Evolutionary conservation across 352 stramenopile genomes (phyloP).

Genomic region (Phytophthora europaea): DNA sequence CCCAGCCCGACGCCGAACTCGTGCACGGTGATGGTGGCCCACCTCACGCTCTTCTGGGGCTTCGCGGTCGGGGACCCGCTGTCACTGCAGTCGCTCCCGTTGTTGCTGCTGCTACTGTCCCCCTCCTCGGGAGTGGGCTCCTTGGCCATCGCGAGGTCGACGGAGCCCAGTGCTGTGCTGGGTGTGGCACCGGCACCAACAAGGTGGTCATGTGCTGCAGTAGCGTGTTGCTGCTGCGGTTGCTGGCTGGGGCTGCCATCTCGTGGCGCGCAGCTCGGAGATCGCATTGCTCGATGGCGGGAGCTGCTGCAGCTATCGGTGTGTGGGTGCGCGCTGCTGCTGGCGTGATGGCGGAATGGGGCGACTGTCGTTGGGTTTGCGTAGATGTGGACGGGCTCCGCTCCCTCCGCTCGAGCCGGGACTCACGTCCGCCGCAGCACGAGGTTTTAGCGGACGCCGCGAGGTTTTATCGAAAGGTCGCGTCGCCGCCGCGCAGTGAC

Average conservation of each 20-base stretch:
- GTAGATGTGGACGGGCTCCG: constrained; percentile 41
- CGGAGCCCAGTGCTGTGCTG: background rate
- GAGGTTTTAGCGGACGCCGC: constrained; percentile 28
- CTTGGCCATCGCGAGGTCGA: constrained; percentile 3
- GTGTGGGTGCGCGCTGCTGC: constrained; percentile 11
- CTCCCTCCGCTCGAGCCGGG: constrained; percentile 21
- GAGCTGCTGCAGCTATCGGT: constrained; percentile 4
- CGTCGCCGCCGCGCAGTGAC: background rate
- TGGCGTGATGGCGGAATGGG: constrained; percentile 38
- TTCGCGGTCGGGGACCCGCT: background rate
- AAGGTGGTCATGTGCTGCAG: constrained; percentile 12
- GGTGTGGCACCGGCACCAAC: background rate
- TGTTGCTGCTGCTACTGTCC: background rate
- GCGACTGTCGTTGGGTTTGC: constrained; percentile 37
- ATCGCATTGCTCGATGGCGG: constrained; percentile 25
- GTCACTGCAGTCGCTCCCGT: background rate
- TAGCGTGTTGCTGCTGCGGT: background rate
- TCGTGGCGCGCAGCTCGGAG: constrained; percentile 7
- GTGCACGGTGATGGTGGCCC: constrained; percentile 60
- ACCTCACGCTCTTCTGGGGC: constrained; percentile 43
- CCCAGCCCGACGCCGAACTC: constrained; percentile 72
- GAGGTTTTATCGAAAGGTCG: constrained; percentile 32
- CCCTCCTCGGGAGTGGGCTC: constrained; percentile 4
- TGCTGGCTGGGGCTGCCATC: constrained; percentile 15
- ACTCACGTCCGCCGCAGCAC: background rate